Evolutionary conservation across 2,329 filamentous ascomycete genomes (phyloP).

Genomic region (Ophiostoma populinum): DNA sequence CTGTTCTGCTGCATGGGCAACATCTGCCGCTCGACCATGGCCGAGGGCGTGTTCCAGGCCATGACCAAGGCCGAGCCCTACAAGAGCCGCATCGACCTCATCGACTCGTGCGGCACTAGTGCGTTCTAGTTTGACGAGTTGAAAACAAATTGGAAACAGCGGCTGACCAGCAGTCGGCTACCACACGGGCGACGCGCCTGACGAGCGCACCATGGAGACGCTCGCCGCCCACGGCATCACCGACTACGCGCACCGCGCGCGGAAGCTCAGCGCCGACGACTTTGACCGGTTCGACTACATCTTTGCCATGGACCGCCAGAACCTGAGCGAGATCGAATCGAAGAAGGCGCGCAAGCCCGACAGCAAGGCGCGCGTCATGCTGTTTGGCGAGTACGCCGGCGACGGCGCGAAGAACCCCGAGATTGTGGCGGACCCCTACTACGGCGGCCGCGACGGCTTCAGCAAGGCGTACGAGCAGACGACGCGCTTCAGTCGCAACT

Average conservation of each 20-base stretch:
- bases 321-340: slow-evolving; percentile 52
- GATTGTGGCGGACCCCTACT: slow-evolving; percentile 78
- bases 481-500: slow-evolving; percentile 56
- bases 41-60: slow-evolving; percentile 77
- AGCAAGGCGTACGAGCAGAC: slow-evolving; percentile 76
- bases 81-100: slow-evolving; percentile 39
- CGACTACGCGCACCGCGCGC: slow-evolving; percentile 59
- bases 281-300: slow-evolving; percentile 83
- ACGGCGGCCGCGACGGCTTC: slow-evolving; percentile 71
- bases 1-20: slow-evolving; percentile 96
- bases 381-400: slow-evolving; percentile 69
- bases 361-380: slow-evolving; percentile 47
- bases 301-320: slow-evolving; percentile 81
- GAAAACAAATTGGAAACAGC: too few species aligned
- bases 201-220: slow-evolving; percentile 69
- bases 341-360: slow-evolving; percentile 40
- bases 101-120: slow-evolving; percentile 77
- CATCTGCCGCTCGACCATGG: slow-evolving; percentile 90
- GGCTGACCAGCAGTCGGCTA: slow-evolving; percentile 47
- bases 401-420: slow-evolving; percentile 47
- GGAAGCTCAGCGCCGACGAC: slow-evolving; percentile 50
- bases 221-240: slow-evolving; percentile 58
- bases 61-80: slow-evolving; percentile 45
- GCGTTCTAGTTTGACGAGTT: not conserved
- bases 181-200: slow-evolving; percentile 60